Evolutionary conservation across 768 basidiomycete species (phyloP), one percentile per base, ranked within the genome.

Genomic region (Rubroboletus satanas): DNA sequence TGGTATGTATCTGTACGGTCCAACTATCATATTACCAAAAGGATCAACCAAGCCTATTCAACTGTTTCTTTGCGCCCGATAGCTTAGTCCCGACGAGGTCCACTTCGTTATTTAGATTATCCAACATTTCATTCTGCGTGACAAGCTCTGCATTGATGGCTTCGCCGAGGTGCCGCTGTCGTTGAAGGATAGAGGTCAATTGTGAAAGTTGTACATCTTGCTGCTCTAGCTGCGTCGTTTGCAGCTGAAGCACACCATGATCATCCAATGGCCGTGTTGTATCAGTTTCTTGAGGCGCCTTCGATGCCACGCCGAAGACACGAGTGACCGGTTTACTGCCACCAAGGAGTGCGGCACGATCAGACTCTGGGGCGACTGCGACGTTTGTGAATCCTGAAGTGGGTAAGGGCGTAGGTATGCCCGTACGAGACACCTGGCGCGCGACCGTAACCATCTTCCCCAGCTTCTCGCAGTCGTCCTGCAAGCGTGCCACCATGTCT

Each of bases 391-490:
- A 68, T 2, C 61, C 62, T 9, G 46, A 42, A 9, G 74, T 62
- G 10, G 72, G 66, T 0, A 74, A 69, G 38, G 62, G 41, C 18
- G 51, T 59, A 49, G 71, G 58, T 49, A 66, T 31, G 52, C 70
- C 57, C 38, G 66, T 61, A 53, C 79, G 77, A 39, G 77, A 76
- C 28, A 71, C 76, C 62, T 82, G 83, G 55, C 81, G 81, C 31
- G 82, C 87, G 44, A 90, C 83, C 33, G 90, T 88, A 39, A 93
- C 86, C 79, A 96, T 90, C 77, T 83, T 84, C 37, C 83, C 83
- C 54, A 97, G 76, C 75, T 88, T 90, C 75, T 90, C 90, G 74
- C 90, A 88, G 68, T 98, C 95, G 67, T 94, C 93, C 72, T 89
- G 88, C 61, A 98, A 75, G 55, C 87, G 79, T 51, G 86, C 88